These are phyloP conservation scores for Colletotrichum liriopes DNA, from an alignment of 2,329 filamentous ascomycete species.

Conservation along the genomic window DNA sequence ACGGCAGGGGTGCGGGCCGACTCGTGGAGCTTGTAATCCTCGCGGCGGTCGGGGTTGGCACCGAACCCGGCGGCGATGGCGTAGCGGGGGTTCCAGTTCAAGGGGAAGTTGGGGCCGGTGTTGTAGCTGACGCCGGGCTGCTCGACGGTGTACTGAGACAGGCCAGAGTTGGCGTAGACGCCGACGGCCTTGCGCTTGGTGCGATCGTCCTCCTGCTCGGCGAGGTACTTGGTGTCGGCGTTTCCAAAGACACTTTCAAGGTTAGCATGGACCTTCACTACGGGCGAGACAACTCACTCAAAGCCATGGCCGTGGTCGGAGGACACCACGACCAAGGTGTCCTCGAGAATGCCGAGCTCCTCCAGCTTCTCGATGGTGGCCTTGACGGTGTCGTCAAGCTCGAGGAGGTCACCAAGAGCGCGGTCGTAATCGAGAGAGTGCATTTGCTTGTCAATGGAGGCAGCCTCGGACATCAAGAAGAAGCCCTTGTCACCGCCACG, in stretches of 20 bases:
- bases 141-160: conserved; percentile 80
- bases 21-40: conserved; percentile 81
- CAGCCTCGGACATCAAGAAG: conserved; percentile 91
- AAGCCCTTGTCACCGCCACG: conserved; percentile 80
- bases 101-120: conserved; percentile 83
- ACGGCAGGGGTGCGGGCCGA: conserved; percentile 72
- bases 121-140: conserved; percentile 76
- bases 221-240: conserved; percentile 85
- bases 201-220: conserved; percentile 75
- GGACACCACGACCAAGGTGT: conserved; percentile 85
- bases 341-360: conserved; percentile 76
- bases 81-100: conserved; percentile 89
- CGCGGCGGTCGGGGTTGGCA: conserved; percentile 81
- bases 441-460: conserved; percentile 93
- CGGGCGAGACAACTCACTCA: conserved; percentile 61
- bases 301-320: conserved; percentile 94
- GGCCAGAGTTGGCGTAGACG: conserved; percentile 80
- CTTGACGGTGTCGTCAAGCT: conserved; percentile 87
- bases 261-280: neutral
- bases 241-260: conserved; percentile 76
- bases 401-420: conserved; percentile 86
- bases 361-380: conserved; percentile 81
- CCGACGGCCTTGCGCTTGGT: conserved; percentile 84
- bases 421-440: conserved; percentile 89
- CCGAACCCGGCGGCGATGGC: conserved; percentile 81